Evolutionary conservation across 805 yeast genomes (phyloP).

Genomic region (Jamesozyma hellenica): DNA sequence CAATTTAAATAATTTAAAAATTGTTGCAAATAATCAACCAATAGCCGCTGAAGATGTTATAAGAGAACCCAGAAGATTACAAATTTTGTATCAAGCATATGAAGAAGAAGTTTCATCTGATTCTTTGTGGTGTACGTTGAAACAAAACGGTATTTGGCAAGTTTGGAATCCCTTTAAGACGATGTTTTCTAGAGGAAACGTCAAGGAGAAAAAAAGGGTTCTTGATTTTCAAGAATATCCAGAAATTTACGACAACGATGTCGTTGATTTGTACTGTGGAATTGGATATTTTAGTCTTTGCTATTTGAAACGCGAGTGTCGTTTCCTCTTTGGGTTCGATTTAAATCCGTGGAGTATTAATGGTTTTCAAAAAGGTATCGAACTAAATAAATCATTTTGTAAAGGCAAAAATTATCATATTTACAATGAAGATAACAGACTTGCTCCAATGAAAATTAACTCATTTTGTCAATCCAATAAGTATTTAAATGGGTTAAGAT

Average conservation of each 20-base stretch:
- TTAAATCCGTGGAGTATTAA: constrained; percentile 75
- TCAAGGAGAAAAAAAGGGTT: constrained; percentile 67
- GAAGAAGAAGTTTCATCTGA: constrained; percentile 33
- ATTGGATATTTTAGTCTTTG: constrained; percentile 76
- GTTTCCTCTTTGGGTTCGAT: constrained; percentile 63
- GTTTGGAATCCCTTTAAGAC: constrained; percentile 79
- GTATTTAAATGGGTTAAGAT: constrained; percentile 21
- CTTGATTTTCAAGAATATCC: constrained; percentile 35
- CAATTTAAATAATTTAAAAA: constrained; percentile 32
- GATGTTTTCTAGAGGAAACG: constrained; percentile 82
- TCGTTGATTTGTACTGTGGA: constrained; percentile 71
- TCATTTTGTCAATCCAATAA: constrained; percentile 7
- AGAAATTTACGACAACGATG: constrained; percentile 32
- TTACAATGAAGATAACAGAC: constrained; percentile 55
- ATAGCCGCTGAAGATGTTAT: constrained; percentile 45
- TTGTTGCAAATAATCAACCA: constrained; percentile 64
- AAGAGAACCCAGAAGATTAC: constrained; percentile 55
- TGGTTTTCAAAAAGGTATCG: constrained; percentile 53
- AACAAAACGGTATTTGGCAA: constrained; percentile 68
- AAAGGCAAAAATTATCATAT: constrained; percentile 27
- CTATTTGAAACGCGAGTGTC: constrained; percentile 48
- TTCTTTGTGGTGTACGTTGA: constrained; percentile 66
- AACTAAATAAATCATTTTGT: constrained; percentile 32
- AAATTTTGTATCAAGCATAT: constrained; percentile 35
- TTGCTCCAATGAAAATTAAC: constrained; percentile 35